phyloP scores from a whole-genome alignment of 345 rosid genomes.

The Adansonia digitata region DNA sequence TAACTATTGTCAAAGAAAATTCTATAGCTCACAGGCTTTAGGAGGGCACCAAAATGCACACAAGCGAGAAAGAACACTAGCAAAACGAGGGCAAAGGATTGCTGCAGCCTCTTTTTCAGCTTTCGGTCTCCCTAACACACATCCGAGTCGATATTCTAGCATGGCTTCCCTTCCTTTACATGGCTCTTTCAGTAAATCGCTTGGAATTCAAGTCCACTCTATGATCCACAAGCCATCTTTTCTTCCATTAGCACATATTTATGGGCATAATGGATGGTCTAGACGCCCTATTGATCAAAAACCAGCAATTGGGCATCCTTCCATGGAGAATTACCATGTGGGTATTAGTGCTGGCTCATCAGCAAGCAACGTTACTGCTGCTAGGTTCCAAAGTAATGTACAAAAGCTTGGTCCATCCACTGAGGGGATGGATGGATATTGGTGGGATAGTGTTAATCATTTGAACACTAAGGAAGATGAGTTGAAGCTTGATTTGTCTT shows the following conservation, averaged over 20 bases:
- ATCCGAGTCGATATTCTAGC: conserved; percentile 39
- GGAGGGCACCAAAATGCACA: conserved; percentile 98
- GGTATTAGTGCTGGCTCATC: conserved; percentile 25
- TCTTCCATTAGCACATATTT: conserved; percentile 19
- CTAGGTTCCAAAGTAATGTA: conserved; percentile 28
- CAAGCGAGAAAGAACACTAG: conserved; percentile 85
- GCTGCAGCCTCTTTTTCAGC: conserved; percentile 27
- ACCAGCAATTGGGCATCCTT: conserved; percentile 38
- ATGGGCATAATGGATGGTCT: conserved; percentile 39
- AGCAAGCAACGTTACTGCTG: conserved; percentile 19
- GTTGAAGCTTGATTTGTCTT: conserved; percentile 82
- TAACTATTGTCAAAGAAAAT: conserved; percentile 87
- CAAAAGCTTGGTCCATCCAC: conserved; percentile 30
- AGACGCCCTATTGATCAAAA: conserved; percentile 41
- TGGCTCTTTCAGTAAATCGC: conserved; percentile 53
- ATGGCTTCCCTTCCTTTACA: conserved; percentile 75
- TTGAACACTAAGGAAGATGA: conserved; percentile 58
- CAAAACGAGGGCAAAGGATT: conserved; percentile 59
- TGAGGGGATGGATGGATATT: conserved; percentile 30
- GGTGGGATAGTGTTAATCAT: conserved; percentile 39
- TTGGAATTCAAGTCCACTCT: conserved; percentile 71
- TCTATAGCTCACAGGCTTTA: conserved; percentile 90
- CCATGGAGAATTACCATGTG: conserved; percentile 20
- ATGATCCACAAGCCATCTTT: conserved; percentile 52
- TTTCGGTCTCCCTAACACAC: conserved; percentile 26